A percentile compares a stretch with the other conserved stretches of the same genome.
Conservation (phyloP, 2,329 filamentous ascomycete genomes). For the Fusarium sp. region DNA sequence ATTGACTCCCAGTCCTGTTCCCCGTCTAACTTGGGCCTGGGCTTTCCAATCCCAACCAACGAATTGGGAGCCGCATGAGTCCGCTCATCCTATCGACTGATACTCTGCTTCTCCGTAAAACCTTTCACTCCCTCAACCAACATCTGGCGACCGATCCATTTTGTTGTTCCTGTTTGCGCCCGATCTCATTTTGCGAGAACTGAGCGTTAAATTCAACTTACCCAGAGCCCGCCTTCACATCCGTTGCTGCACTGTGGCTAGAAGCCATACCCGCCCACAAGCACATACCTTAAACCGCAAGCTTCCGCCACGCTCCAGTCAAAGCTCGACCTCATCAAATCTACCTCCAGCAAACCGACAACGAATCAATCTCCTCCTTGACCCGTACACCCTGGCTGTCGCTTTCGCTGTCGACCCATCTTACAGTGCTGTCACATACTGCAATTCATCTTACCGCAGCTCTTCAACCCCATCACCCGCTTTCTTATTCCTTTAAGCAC, state of each 20-base stretch:
- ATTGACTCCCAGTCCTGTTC: constrained; percentile 34
- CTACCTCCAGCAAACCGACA: constrained; percentile 19
- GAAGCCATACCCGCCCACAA: background rate
- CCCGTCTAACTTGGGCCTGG: constrained; percentile 35
- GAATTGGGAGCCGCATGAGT: constrained; percentile 44
- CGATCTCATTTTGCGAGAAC: constrained; percentile 14
- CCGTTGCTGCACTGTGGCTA: constrained; percentile 24
- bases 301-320: constrained; percentile 28
- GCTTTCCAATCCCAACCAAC: constrained; percentile 34
- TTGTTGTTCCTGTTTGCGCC: constrained; percentile 18
- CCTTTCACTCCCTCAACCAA: constrained; percentile 39
- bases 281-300: background rate
- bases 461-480: constrained; percentile 18
- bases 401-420: constrained; percentile 25
- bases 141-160: constrained; percentile 22
- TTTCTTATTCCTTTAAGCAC: constrained; percentile 21
- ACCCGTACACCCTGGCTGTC: constrained; percentile 19
- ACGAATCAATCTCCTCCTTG: constrained; percentile 22
- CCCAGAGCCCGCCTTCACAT: background rate
- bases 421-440: constrained; percentile 19
- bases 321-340: constrained; percentile 38
- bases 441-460: constrained; percentile 15
- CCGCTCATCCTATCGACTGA: constrained; percentile 43
- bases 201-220: background rate
- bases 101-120: constrained; percentile 38